Evolutionary conservation across 306 rosid species (phyloP), one percentile per base, ranked within the genome.

Genomic region (Cyclanthera cordifolia): DNA sequence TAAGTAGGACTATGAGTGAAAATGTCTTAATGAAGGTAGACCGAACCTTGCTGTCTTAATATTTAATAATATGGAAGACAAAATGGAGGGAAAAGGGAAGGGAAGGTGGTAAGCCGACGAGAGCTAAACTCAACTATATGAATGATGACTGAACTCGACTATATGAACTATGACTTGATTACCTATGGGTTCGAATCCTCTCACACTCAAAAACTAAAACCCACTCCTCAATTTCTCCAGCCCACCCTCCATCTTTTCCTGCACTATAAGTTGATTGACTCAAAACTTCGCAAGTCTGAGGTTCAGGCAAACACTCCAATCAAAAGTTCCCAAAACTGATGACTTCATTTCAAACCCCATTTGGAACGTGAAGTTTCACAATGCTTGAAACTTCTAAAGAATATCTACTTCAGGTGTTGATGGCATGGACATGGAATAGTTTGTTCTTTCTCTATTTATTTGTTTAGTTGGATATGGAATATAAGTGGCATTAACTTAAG

Each of bases 351-450:
- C 94, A 86, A 72, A 71, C 94, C 64, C 90, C 95, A 27, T 82
- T 78, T 32, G 95, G 94, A 73, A 80, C 77, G 81, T 77, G 88
- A 83, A 87, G 88, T 76, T 76, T 91, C 39, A 57, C 82, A 51
- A 67, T 90, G 82, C 80, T 82, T 56, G 96, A 93, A 78, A 82
- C 96, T 81, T 93, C 96, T 32, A 87, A 95, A 70, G 96, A 90
- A 54, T 93, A 86, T 75, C 73, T 93, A 74, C 85, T 93, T 50
- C 91, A 90, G 71, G 99, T 89, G 85, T 80, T 93, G 81, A 89
- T 89, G 95, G 99, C 81, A 86, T 79, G 86, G 37, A 50, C 69
- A 30, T 46, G 21, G 30, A 39, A 63, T 53, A 75, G 45, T 61
- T 73, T 49, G 10, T 59, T 70, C 53, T 69, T 75, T 30, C 46